phyloP scores from a whole-genome alignment of 1,284 basidiomycete genomes.

The Erythrobasidium hasegawianum region DNA sequence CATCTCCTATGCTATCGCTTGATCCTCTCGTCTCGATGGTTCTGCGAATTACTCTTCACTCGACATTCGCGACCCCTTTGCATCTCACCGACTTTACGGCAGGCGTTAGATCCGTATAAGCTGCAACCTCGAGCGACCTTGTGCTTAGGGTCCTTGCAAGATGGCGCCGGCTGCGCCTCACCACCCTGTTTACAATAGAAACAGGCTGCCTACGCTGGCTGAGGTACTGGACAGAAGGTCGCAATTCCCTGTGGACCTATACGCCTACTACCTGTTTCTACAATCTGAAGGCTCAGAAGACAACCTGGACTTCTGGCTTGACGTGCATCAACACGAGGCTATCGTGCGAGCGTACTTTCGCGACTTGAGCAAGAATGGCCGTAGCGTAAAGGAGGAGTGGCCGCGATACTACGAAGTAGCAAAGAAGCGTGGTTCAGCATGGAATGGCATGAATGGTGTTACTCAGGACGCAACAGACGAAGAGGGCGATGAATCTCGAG shows the following conservation, averaged over 20 bases:
- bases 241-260: conserved; percentile 35
- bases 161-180: too few species aligned
- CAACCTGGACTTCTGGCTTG: conserved; percentile 96
- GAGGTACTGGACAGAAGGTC: conserved; percentile 35
- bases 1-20: too few species aligned
- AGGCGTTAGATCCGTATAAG: too few species aligned
- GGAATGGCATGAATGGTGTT: conserved; percentile 81
- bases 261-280: conserved; percentile 65
- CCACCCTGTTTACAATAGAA: neutral
- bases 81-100: too few species aligned
- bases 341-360: conserved; percentile 98
- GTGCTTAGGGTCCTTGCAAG: too few species aligned
- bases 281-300: conserved; percentile 91
- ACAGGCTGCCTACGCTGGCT: conserved; percentile 36
- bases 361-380: conserved; percentile 88
- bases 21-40: too few species aligned
- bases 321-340: conserved; percentile 98
- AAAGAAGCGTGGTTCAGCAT: conserved; percentile 77
- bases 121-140: too few species aligned
- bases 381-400: conserved; percentile 90
- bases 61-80: too few species aligned
- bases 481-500: conserved; percentile 16
- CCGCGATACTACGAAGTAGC: conserved; percentile 93
- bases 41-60: too few species aligned
- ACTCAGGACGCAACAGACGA: conserved; percentile 27